Evolutionary conservation across 306 rosid genomes (phyloP), one percentile per base, ranked within the genome.

Genomic region (Prunus dulcis): DNA sequence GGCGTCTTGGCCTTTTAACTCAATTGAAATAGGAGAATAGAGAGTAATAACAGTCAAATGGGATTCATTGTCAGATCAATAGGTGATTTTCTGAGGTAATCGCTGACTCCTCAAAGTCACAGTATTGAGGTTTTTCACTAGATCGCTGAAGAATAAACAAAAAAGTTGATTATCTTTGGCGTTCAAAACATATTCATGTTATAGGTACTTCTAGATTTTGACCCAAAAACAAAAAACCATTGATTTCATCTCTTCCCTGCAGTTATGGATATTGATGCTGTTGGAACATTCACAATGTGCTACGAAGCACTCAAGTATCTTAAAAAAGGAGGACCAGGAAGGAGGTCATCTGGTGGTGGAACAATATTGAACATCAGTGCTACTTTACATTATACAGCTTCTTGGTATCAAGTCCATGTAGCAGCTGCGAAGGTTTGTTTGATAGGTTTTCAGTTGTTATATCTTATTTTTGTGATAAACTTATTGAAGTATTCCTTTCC

Each of bases 211-310:
- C 46, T 17, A 20, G 38, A 57, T 57, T 64, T 52, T 34, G 63
- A 22, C 51, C 28, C 6, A 69, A 67, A n/a, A 34, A 22, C 2
- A 9, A 69, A 67, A n/a, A 19, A 43, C 3, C 15, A 41, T 71
- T 73, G 62, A 67, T 60, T 84, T 71, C 75, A 27, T 76, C 55
- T 12, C 3, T 80, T 53, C 27, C 57, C 41, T 87, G 74, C 93
- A 95, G 98, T 95, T 78, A 13, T 95, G 87, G 98, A 95, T 82
- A 95, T 95, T 71, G 98, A 95, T 83, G 79, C 98, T 71, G 98
- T 94, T 84, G 98, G 97, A 19, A 94, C 98, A 15, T 94, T 90
- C 86, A 94, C 96, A 71, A 95, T 95, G 98, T 90, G 98, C 83
- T 82, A 80, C 57, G 95, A 89, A 85, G 96, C 96, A 25, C 92